Evolutionary conservation across 169 alveolate species (phyloP).

Genomic region (Neospora caninum): DNA sequence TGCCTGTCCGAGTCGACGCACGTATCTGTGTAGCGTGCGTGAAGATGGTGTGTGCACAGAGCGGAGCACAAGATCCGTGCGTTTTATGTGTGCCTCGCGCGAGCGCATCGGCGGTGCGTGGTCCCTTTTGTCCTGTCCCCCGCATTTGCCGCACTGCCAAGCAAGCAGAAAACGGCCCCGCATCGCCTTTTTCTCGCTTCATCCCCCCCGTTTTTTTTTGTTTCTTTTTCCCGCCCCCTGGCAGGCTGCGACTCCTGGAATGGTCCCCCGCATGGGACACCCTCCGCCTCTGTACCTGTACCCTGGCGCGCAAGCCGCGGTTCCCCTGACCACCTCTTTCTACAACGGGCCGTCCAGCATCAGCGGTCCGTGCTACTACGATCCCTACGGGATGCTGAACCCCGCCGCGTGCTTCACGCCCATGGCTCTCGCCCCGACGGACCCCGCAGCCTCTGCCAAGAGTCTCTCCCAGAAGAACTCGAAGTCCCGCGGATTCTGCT

Average conservation of each 20-base stretch:
- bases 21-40: too few species aligned
- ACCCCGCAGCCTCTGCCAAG: conserved; percentile 4
- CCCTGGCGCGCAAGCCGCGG: not conserved
- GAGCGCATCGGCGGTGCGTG: too few species aligned
- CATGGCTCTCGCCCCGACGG: not conserved
- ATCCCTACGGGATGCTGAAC: conserved; percentile 67
- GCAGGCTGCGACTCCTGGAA: not conserved
- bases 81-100: too few species aligned
- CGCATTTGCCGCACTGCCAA: too few species aligned
- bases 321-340: not conserved
- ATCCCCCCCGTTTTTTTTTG: not conserved
- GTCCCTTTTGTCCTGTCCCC: too few species aligned
- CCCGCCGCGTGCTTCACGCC: conserved; percentile 68
- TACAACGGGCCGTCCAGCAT: conserved; percentile 15
- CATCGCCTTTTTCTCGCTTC: not conserved
- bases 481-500: not conserved
- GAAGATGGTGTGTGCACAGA: too few species aligned
- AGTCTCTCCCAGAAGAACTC: not conserved
- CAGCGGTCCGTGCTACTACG: conserved; percentile 67
- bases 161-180: too few species aligned
- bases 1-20: too few species aligned
- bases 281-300: not conserved
- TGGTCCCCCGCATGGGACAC: not conserved
- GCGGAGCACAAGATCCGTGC: too few species aligned
- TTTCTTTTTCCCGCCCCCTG: not conserved